phyloP scores from a whole-genome alignment of 2,329 filamentous ascomycete species.

The Kalmusia sp. region DNA sequence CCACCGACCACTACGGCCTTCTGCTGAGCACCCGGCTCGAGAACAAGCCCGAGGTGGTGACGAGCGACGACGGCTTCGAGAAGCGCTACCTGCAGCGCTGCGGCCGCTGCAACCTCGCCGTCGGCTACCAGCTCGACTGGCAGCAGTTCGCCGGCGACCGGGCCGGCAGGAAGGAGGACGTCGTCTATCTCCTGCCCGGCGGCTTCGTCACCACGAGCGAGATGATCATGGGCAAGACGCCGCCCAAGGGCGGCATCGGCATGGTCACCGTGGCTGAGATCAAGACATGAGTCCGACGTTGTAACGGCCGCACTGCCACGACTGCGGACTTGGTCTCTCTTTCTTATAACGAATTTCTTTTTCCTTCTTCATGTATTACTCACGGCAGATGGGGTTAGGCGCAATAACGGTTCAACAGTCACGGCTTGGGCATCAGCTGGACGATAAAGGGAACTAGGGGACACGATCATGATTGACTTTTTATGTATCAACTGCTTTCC shows the following conservation, averaged over 20 bases:
- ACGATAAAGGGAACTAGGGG: too few species aligned
- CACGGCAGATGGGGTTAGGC: not conserved
- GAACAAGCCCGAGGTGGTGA: slow-evolving; percentile 58
- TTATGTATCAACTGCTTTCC: too few species aligned
- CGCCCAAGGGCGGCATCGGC: slow-evolving; percentile 18
- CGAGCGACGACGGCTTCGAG: slow-evolving; percentile 70
- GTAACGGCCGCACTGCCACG: too few species aligned
- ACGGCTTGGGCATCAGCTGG: not conserved
- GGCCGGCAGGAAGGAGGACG: slow-evolving; percentile 50
- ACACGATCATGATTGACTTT: too few species aligned
- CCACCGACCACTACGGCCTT: slow-evolving; percentile 54
- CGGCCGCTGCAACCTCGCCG: slow-evolving; percentile 64
- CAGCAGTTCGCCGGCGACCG: slow-evolving; percentile 52
- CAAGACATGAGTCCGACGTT: slow-evolving; percentile 23
- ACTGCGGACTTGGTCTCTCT: not conserved
- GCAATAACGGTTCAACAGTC: not conserved
- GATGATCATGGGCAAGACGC: slow-evolving; percentile 55
- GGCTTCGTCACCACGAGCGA: slow-evolving; percentile 65
- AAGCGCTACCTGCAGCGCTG: slow-evolving; percentile 68
- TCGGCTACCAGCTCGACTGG: slow-evolving; percentile 69
- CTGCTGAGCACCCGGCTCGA: slow-evolving; percentile 59
- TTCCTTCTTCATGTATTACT: not conserved
- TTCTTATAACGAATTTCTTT: not conserved
- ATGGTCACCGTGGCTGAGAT: slow-evolving; percentile 30
- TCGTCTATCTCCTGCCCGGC: slow-evolving; percentile 68